Base-by-base conservation (phyloP, 2,329 filamentous ascomycete species). In the Drechslera avenae region DNA sequence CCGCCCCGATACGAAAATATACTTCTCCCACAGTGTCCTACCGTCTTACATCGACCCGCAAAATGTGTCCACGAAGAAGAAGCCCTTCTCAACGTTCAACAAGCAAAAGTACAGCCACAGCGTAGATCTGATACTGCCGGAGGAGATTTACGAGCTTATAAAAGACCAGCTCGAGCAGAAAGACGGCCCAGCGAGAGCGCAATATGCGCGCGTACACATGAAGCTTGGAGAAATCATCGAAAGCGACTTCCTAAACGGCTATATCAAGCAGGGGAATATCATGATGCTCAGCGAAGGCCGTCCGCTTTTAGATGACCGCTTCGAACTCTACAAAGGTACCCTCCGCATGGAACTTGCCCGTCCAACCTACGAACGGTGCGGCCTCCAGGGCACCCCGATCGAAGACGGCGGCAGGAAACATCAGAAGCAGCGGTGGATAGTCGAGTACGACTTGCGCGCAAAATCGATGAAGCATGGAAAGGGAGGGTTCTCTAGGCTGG, bases 251-350 rank as follows among this genome's bases (percentile, higher is more conserved):
- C 91, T 96, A 65, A 87, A 83, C n/a, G 79, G 86, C 35, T 92
- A 95, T 68, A 86, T 97, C 60, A 96, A 96, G 2, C 51, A 52
- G 91, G 90, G 90, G 4, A 86, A 91, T 67, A 78, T 95, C 40
- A 73, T 90, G 60, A 90, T 97, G 88, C 81, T 96, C 2, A 96
- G 92, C 0, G 84, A 92, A 71, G 91, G 91, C 10, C 82, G 82
- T 26, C 77, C 82, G 6, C 86, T 85, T 2, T 80, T 86, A 2
- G 88, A 92, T 64, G 89, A 89, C 61, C 79, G 87, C 2, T 93
- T 90, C 68, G 83, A 83, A 0, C 75, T 97, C 1, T 80, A 76
- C 49, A 82, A 90, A 59, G 90, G 90, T 0, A 75, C 83, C 0
- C 78, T 99, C 28, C 84, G 81, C 3, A 80, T 99, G 62, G 88